phyloP scores from a whole-genome alignment of 106 monocot genomes.

The Dactylorhiza incarnata region DNA sequence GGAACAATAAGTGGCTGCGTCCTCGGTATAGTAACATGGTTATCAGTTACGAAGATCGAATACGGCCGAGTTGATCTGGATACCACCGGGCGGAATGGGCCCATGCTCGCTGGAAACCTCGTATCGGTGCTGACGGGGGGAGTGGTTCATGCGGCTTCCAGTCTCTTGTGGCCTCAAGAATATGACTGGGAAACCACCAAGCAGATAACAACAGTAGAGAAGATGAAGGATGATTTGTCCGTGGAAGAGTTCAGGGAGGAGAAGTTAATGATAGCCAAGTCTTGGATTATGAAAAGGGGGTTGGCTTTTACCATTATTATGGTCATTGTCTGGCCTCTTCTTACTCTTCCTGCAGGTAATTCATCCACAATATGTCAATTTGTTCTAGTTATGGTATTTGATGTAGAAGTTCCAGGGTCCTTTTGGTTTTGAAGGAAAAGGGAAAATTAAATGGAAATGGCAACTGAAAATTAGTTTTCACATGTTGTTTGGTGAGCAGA shows the following conservation, averaged over 20 bases:
- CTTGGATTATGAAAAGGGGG: constrained; percentile 91
- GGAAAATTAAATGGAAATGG: too few species aligned
- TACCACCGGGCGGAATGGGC: constrained; percentile 87
- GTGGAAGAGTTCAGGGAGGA: constrained; percentile 93
- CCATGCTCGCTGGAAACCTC: constrained; percentile 96
- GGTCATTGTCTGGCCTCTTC: constrained; percentile 68
- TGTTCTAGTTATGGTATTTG: too few species aligned
- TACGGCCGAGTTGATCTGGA: constrained; percentile 78
- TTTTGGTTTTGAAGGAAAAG: too few species aligned
- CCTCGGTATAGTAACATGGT: constrained; percentile 73
- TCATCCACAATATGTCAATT: neutral
- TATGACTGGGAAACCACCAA: constrained; percentile 84
- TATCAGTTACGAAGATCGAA: constrained; percentile 59
- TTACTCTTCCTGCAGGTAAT: constrained; percentile 84
- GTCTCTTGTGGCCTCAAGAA: constrained; percentile 63
- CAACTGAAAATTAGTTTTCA: too few species aligned
- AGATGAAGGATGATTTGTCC: constrained; percentile 25
- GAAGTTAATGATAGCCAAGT: constrained; percentile 66
- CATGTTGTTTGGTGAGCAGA: too few species aligned
- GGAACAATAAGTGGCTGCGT: constrained; percentile 67
- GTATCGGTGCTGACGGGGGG: constrained; percentile 81
- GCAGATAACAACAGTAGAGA: constrained; percentile 84
- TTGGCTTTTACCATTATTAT: constrained; percentile 64
- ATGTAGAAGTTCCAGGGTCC: too few species aligned
- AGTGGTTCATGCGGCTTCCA: constrained; percentile 62